Evolutionary conservation across 176 grass and related monocot genomes (phyloP), one percentile per base, ranked within the genome.

Genomic region (Oryza meyeriana): DNA sequence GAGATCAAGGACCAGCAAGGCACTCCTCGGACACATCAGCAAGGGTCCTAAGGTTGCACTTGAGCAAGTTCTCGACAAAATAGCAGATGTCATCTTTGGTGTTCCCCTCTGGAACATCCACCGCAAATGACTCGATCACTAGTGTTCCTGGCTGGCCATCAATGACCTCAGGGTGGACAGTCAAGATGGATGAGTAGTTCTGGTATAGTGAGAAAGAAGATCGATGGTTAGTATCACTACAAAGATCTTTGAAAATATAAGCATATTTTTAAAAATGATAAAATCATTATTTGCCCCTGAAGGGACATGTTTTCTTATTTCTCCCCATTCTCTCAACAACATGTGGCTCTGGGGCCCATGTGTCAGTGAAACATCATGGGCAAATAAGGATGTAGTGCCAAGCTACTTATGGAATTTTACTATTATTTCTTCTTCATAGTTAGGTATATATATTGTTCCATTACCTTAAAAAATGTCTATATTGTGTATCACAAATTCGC

Each of bases 171-270:
- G 85, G 85, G 71, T 97, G 94, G 36, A 94, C 83, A 3, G 87
- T 93, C 34, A 97, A 66, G 61, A 94, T 86, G 28, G 94, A 97
- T 9, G 83, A 94, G 80, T 97, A 97, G 83, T 97, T 97, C 91
- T 94, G 75, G 44, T 34, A 63, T 30, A 64, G 62, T 75, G 55
- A 76, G 7, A n/a, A 83, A 44, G 44, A 24, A 86, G 14, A 89
- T 67, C 29, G 1, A 5, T 18, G 1, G 10, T 42, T 12, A 78
- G 16, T 22, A 12, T 64, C 3, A 41, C 50, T 9, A 29, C 0
- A 62, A 77, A 75, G 28, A 75, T 18, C 3, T 35, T 20, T 67
- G 1, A 25, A 58, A 24, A 55, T 45, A 55, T 55, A 55, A 55
- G 48, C 48, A 55, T 22, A 17, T 55, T 55, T 55, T 8, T 5